Base-by-base conservation (phyloP, 108 stramenopile species). In the Cyclostephanos invisitatus region DNA sequence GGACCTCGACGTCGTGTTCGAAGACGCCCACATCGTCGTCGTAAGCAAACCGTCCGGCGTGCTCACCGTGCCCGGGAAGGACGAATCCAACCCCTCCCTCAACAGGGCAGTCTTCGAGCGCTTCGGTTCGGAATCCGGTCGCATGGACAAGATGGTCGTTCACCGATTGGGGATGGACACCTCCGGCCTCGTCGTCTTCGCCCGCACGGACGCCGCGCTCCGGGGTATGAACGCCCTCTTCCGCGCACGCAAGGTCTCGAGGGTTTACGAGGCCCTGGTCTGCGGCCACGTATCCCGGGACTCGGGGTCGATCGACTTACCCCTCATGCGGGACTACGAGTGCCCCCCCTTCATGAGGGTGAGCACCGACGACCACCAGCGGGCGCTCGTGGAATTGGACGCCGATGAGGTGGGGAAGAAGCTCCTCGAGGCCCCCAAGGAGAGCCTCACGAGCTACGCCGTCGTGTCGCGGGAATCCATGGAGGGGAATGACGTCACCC, bases 151-250 rank as follows among this genome's bases (percentile, higher is more conserved):
- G 74, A 94, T 94, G 93, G 89, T 94, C 20, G 88, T 90, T 10
- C 93, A 94, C 73, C 75, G 93, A 69, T 68, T 94, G 74, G 90
- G 87, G 10, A 89, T 94, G 87, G 90, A 94, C 62, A 90, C 88
- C 32, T 88, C 87, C n/a, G 93, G 93, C 2, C 80, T 94, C 56
- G 80, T 94, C 40, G 87, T 91, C 7, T 86, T 91, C 64, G 89
- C 87, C 22, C 87, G 77, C 58, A 89, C 78, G 40, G 84, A 66
- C 70, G 86, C 77, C 36, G 85, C 90, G 24, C 77, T 91, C 3
- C 80, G 90, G 10, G 80, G 53, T 27, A 78, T 93, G 86, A 91
- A 91, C 64, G 51, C 67, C 22, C 63, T 81, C 51, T 93, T 93
- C 68, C 87, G 90, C 62, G 65, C 78, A 5, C 84, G 92, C 37